These are phyloP conservation scores for Neolentinus lepideus DNA, from an alignment of 1,284 basidiomycete species.

Conservation along the genomic window DNA sequence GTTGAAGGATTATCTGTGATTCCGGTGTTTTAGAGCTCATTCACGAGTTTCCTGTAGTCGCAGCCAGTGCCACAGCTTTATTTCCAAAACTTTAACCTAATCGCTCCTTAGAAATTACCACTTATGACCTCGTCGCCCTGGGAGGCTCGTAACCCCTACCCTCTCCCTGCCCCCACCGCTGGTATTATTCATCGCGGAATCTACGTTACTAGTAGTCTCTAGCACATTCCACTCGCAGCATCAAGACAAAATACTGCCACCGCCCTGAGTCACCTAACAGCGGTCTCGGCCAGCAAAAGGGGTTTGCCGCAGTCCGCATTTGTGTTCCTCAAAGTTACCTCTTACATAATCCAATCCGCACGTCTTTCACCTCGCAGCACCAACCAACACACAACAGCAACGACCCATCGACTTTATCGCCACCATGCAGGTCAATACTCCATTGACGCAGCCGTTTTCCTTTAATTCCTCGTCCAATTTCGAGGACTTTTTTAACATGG, in stretches of 20 bases:
- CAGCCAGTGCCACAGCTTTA: too few relatives aligned
- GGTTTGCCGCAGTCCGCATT: background rate
- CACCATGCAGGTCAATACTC: background rate
- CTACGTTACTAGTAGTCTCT: background rate
- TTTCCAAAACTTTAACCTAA: too few relatives aligned
- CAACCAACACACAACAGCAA: background rate
- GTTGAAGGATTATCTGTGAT: too few relatives aligned
- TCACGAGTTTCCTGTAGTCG: too few relatives aligned
- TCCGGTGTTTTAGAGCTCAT: too few relatives aligned
- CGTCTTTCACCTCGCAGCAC: background rate
- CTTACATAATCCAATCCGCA: background rate
- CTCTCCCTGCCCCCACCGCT: too few relatives aligned
- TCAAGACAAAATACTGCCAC: background rate
- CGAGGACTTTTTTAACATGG: slow-evolving; percentile 1
- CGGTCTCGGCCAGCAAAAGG: background rate
- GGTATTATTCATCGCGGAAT: too few relatives aligned
- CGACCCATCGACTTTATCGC: background rate
- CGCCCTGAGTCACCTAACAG: background rate
- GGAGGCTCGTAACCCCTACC: too few relatives aligned
- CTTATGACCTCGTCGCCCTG: too few relatives aligned
- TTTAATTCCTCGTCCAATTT: background rate
- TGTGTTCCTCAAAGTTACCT: background rate
- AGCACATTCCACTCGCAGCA: background rate
- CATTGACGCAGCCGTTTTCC: slow-evolving; percentile 1
- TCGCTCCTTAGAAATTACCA: too few relatives aligned